Base-by-base conservation (phyloP, 2,329 filamentous ascomycete genomes). In the Exophiala sp. region DNA sequence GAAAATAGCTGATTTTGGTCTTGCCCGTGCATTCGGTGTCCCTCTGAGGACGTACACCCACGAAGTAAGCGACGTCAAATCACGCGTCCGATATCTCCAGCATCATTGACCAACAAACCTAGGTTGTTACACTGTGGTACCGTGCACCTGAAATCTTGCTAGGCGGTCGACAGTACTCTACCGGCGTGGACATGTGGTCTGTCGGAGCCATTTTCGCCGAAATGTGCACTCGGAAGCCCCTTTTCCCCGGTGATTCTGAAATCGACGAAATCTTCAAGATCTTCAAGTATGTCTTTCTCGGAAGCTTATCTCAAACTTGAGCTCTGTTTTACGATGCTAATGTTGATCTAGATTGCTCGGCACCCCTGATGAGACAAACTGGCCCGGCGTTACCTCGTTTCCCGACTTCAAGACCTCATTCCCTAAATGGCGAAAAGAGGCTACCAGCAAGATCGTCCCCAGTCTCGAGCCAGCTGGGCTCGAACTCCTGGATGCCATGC, bases 251-350 rank as follows among this genome's bases (percentile, higher is more conserved):
- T 54, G 91, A 96, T 69, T 94, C 89, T 4, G 89, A 95, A 69
- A 95, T 95, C 72, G 89, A 95, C 67, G 89, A 95, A 72, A 95
- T 95, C 68, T 95, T 95, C 80, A 94, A 92, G 76, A 95, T 87
- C 69, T 96, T 96, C 85, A 83, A 86, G 89, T 90, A 76, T 65
- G 79, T 63, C 32, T 29, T 32, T 36, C 6, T 51, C 47, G 6
- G 47, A 20, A 20, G 42, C 32, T 21, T 49, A 47, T 34, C 10
- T 46, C n/a, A n/a, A 10, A 33, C 16, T 45, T 14, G 5, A 16
- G 34, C 53, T 33, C 24, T 29, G 24, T 29, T 29, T 8, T 2
- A 29, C 24, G 24, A 7, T 51, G 47, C 50, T 68, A 46, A 68
- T 52, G 40, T 44, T 38, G 42, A 40, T 52, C n/a, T 58, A 88